Evolutionary conservation across 2,329 filamentous ascomycete genomes (phyloP).

Genomic region (Eutypa lata): DNA sequence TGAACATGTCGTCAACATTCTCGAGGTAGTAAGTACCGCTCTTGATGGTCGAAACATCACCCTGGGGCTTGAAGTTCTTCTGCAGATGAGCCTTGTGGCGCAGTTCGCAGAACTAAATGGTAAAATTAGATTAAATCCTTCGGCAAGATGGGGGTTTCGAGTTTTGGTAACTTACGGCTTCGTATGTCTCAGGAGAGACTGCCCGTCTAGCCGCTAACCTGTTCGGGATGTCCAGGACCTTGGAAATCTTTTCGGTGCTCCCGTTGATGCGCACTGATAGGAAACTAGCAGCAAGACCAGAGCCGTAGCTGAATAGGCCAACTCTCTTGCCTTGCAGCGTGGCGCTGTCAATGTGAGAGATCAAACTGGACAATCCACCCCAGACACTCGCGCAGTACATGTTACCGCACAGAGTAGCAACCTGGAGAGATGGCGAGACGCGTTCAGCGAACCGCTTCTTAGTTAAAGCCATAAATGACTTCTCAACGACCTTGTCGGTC

Average conservation of each 20-base stretch:
- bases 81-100: conserved; percentile 81
- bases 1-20: conserved; percentile 83
- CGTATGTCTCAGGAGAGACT: conserved; percentile 70
- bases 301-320: conserved; percentile 76
- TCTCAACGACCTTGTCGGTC: conserved; percentile 79
- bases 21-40: conserved; percentile 75
- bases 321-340: conserved; percentile 69
- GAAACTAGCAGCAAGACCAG: conserved; percentile 69
- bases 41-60: conserved; percentile 62
- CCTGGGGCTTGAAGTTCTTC: conserved; percentile 72
- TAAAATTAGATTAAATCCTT: conserved; percentile 16
- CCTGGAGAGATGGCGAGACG: conserved; percentile 69
- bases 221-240: conserved; percentile 67
- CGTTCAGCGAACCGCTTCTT: conserved; percentile 84
- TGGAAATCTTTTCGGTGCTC: conserved; percentile 64
- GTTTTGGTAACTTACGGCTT: conserved; percentile 55
- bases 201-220: conserved; percentile 63
- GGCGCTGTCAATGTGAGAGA: conserved; percentile 62
- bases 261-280: conserved; percentile 71
- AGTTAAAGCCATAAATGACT: conserved; percentile 78
- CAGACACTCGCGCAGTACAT: conserved; percentile 72
- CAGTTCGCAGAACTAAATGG: conserved; percentile 67
- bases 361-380: conserved; percentile 69
- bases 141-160: not conserved
- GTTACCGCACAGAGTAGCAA: conserved; percentile 72